Percentiles rank a stretch among this genome's conserved stretches.
phyloP scores from a whole-genome alignment of 2,329 filamentous ascomycete species.

The Aspergillus felis region DNA sequence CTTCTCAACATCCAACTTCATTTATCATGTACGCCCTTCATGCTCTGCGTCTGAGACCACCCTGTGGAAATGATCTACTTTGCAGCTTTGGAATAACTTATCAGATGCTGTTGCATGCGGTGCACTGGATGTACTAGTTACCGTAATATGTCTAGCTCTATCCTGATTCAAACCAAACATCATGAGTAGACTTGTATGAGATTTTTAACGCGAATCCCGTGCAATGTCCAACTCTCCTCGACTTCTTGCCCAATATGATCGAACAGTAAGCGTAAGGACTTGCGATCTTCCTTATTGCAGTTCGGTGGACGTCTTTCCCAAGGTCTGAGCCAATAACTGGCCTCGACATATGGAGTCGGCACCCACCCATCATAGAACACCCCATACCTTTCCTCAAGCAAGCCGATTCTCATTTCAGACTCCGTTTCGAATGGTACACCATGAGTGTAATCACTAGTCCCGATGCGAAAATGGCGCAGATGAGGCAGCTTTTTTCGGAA shows the following conservation, averaged over 20 bases:
- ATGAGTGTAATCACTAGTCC: slow-evolving; percentile 1
- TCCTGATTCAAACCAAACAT: too few relatives aligned
- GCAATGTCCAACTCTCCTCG: neutral
- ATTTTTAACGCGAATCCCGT: neutral
- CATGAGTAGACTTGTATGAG: neutral
- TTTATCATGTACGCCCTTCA: too few relatives aligned
- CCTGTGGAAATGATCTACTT: too few relatives aligned
- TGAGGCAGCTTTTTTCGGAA: slow-evolving; percentile 13
- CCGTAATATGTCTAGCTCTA: too few relatives aligned
- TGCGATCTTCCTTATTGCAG: neutral
- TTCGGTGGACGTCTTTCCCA: neutral
- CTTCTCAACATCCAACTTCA: too few relatives aligned
- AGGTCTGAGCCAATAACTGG: slow-evolving; percentile 1
- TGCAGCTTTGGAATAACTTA: too few relatives aligned
- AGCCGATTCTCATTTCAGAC: slow-evolving; percentile 8
- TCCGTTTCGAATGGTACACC: slow-evolving; percentile 19
- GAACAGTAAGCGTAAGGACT: neutral
- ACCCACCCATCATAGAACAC: slow-evolving; percentile 17
- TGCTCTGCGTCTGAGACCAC: too few relatives aligned
- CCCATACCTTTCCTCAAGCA: slow-evolving; percentile 15
- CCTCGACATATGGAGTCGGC: slow-evolving; percentile 15
- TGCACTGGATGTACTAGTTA: too few relatives aligned
- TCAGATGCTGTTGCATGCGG: too few relatives aligned
- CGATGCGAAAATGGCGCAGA: slow-evolving; percentile 14
- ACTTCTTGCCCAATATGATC: neutral